Base-by-base conservation (phyloP, 164 flowering plant species). In the Aristolochia contorta region DNA sequence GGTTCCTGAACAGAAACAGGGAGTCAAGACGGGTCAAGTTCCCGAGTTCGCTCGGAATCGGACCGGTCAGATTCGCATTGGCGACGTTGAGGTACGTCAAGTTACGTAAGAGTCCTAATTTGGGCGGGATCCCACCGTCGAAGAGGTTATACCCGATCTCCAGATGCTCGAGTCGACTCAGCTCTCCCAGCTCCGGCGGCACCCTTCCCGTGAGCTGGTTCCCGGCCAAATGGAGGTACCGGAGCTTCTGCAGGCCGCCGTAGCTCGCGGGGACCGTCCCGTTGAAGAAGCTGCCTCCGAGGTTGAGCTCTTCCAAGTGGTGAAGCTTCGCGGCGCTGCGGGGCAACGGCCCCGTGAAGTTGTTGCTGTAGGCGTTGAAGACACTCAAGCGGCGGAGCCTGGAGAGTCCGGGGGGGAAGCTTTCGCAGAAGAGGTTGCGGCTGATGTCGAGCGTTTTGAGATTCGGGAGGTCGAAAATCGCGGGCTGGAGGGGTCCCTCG, bases 201-300 rank as follows among this genome's bases (percentile, higher is more conserved):
- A 94, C 61, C 12, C 70, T 56, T 6, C 96, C 99, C 0, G 61
- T 59, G 9, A 94, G 63, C 0, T 18, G 3, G 68, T 91, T 91
- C 37, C 99, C 99, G 0, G 89, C 79, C 30, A 94, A 64, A 65
- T 82, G 16, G 2, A 94, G 71, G 61, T 67, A 77, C 70, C 72
- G 77, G 12, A 94, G 71, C 33, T 74, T 75, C 32, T 61, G 60
- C 22, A 89, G 69, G 9, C 70, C 65, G 21, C 93, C 87, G 63
- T 76, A 87, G 24, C 74, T 59, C 1, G 60, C 45, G 12, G 97
- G 97, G 56, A 89, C 82, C 3, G 27, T 41, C 12, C 95, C 99
- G 0, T 74, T 69, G 56, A 94, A 94, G 79, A 73, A 91, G 84
- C 97, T 86, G 8, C 99, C 99, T 0, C 97, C 93, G 27, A 94